These are phyloP conservation scores for Ambrosia artemisiifolia DNA, from an alignment of 129 eudicot genomes.

Conservation along the genomic window DNA sequence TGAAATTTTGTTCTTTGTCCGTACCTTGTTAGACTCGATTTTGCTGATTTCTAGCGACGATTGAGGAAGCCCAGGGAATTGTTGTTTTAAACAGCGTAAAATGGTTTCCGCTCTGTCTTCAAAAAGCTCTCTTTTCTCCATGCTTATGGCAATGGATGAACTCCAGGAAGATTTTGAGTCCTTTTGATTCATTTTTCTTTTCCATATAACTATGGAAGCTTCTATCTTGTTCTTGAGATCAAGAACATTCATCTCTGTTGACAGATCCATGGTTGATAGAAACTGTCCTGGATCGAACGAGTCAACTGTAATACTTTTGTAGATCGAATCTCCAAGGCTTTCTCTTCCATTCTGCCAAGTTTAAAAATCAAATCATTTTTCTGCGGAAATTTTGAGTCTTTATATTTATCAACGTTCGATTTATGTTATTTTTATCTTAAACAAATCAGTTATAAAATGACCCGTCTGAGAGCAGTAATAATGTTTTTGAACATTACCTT, in stretches of 20 bases:
- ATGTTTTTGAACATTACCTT: conserved; percentile 13
- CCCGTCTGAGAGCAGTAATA: too few relatives aligned
- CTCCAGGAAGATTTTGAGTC: conserved; percentile 76
- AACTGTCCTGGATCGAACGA: conserved; percentile 69
- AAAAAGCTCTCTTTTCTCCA: conserved; percentile 78
- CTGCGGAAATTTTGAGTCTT: not conserved
- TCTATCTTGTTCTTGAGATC: conserved; percentile 86
- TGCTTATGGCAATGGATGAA: conserved; percentile 50
- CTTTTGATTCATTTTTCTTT: conserved; percentile 67
- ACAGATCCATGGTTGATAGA: conserved; percentile 68
- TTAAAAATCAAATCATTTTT: not conserved
- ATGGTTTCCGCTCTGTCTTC: conserved; percentile 89
- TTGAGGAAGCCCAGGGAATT: conserved; percentile 78
- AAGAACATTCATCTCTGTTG: conserved; percentile 63
- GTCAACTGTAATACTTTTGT: conserved; percentile 71
- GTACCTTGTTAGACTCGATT: conserved; percentile 43
- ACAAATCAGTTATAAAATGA: not conserved
- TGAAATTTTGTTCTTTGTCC: not conserved
- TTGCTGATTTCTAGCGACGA: conserved; percentile 77
- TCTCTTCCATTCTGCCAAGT: conserved; percentile 69
- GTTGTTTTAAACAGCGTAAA: conserved; percentile 65
- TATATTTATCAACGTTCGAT: not conserved
- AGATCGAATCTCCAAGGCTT: conserved; percentile 69
- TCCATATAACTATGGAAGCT: conserved; percentile 87
- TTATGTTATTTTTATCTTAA: not conserved